These are phyloP conservation scores for Apiospora marii DNA, from an alignment of 2,329 filamentous ascomycete species.

Conservation along the genomic window DNA sequence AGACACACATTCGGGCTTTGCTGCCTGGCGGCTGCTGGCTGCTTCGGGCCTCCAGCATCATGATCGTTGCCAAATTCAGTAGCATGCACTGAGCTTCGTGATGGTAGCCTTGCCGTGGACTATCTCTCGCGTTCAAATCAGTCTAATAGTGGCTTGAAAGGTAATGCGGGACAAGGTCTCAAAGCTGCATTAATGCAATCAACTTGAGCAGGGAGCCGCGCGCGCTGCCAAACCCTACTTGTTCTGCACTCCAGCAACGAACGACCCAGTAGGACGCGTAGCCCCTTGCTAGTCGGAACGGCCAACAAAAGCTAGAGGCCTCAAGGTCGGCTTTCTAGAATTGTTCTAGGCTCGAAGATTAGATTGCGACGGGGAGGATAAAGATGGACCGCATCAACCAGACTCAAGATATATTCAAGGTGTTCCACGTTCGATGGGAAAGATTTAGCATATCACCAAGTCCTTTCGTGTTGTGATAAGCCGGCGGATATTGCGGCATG, in stretches of 20 bases:
- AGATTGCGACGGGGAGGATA: neutral
- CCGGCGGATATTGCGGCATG: neutral
- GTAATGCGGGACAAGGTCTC: neutral
- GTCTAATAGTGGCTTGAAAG: neutral
- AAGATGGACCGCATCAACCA: neutral
- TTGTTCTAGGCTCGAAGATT: neutral
- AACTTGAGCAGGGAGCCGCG: neutral
- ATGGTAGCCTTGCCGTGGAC: neutral
- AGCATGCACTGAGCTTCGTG: neutral
- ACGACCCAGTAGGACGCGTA: constrained; percentile 7
- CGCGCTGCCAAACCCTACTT: neutral
- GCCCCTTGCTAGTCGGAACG: constrained; percentile 14
- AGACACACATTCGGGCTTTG: neutral
- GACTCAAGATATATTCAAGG: neutral
- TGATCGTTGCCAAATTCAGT: neutral
- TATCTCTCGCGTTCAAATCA: neutral
- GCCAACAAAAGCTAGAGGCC: neutral
- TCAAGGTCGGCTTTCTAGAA: neutral
- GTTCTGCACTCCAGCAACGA: neutral
- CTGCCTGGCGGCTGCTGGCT: neutral
- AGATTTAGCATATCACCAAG: neutral
- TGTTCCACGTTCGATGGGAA: neutral
- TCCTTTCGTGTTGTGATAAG: neutral
- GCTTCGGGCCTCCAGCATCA: neutral
- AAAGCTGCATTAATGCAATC: neutral